A percentile compares a stretch with the other conserved stretches of the same genome.
Evolutionary conservation across 805 yeast genomes (phyloP).

Genomic region (Candida michaelii): DNA sequence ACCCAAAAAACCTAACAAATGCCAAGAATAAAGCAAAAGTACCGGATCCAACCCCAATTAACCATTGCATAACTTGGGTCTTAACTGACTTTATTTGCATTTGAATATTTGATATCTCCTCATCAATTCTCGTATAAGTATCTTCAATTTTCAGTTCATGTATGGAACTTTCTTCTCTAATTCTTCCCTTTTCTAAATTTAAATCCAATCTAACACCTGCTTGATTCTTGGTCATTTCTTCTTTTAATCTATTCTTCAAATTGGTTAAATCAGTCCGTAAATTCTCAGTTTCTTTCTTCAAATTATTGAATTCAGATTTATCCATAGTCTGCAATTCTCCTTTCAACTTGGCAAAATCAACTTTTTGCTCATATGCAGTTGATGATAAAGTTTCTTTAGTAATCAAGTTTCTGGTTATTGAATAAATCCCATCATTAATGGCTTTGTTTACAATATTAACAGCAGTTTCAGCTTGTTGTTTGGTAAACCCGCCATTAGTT

Average conservation of each 20-base stretch:
- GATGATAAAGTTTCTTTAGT: slow-evolving; percentile 79
- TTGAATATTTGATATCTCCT: slow-evolving; percentile 91
- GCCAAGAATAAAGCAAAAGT: slow-evolving; percentile 92
- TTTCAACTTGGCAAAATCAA: slow-evolving; percentile 90
- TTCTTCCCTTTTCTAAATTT: slow-evolving; percentile 91
- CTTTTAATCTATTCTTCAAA: slow-evolving; percentile 78
- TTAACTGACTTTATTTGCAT: slow-evolving; percentile 94
- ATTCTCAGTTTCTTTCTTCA: slow-evolving; percentile 85
- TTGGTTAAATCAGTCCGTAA: slow-evolving; percentile 83
- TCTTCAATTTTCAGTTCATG: slow-evolving; percentile 94
- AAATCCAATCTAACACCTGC: slow-evolving; percentile 90
- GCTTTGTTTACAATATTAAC: slow-evolving; percentile 72
- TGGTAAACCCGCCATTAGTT: slow-evolving; percentile 65
- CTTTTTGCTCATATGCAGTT: slow-evolving; percentile 91
- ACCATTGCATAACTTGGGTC: slow-evolving; percentile 97
- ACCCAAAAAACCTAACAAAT: slow-evolving; percentile 78
- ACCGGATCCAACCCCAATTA: slow-evolving; percentile 98
- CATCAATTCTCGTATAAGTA: slow-evolving; percentile 91
- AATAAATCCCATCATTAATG: slow-evolving; percentile 74
- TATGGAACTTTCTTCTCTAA: slow-evolving; percentile 88
- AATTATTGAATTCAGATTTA: slow-evolving; percentile 75
- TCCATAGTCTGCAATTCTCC: slow-evolving; percentile 90
- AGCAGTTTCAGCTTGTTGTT: slow-evolving; percentile 77
- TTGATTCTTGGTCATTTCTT: slow-evolving; percentile 85
- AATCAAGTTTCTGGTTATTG: slow-evolving; percentile 76